Evolutionary conservation across 805 yeast genomes (phyloP), one percentile per base, ranked within the genome.

Genomic region (Pichia membranifaciens): DNA sequence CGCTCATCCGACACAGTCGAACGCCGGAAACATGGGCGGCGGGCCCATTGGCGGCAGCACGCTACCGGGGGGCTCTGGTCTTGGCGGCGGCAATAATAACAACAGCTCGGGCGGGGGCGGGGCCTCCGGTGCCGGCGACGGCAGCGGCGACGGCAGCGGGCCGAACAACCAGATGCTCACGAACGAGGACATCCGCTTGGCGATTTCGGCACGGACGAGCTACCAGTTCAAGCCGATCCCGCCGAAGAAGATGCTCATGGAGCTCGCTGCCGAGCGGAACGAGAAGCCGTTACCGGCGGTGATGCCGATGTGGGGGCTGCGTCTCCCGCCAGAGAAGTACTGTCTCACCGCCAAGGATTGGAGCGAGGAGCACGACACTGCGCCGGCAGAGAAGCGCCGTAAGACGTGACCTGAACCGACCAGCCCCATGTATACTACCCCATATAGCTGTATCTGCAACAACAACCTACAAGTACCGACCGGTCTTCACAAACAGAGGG

Each of bases 281-380:
- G 83, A 87, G 57, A 83, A 87, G 61, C 81, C 95, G 0, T 71
- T 93, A 44, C 99, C 99, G 5, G 86, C 93, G 5, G 90, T 93
- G 13, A 82, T 90, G 65, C 90, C 93, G 13, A 78, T 83, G 43
- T 89, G 88, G 83, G 98, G 99, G 10, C 75, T 93, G 35, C 78
- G 97, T 54, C 72, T 95, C 43, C 99, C 99, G 3, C 98, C 99
- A 4, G 99, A 93, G 70, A 93, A 90, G 76, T 90, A 88, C 68
- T 90, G 98, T 68, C 70, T 90, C 45, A 89, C 96, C 0, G 93
- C 87, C 1, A 76, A 75, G 52, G 89, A 86, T 52, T 86, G 90
- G 83, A 82, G 78, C 46, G 46, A 43, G 8, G 46, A 43, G 9
- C 53, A 43, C 5, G 16, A 9, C 20, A 43, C 45, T 3, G 50